A percentile compares a stretch with the other conserved stretches of the same genome.
Evolutionary conservation across 305 asterid genomes (phyloP).

Genomic region (Fraxinus dipetala): DNA sequence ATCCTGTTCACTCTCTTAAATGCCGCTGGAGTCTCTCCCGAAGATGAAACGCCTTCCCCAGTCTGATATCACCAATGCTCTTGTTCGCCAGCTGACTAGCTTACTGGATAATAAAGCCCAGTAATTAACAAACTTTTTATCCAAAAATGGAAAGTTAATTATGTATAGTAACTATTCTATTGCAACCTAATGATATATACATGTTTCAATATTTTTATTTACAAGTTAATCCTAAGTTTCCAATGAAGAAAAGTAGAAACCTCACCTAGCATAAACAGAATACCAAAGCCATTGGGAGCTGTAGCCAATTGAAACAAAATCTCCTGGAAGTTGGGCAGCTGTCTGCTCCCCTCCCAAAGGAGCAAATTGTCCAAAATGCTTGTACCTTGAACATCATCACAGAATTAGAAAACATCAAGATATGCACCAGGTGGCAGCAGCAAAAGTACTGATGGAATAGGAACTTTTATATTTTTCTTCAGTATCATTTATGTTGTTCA

Average conservation of each 20-base stretch:
- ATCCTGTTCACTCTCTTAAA: slow-evolving; percentile 30
- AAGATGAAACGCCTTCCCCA: slow-evolving; percentile 83
- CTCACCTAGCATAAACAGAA: slow-evolving; percentile 91
- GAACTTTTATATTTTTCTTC: neutral
- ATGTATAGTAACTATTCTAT: neutral
- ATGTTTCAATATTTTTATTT: neutral
- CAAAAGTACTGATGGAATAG: neutral
- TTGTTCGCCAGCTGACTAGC: slow-evolving; percentile 96
- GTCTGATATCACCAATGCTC: slow-evolving; percentile 80
- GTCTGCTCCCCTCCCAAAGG: slow-evolving; percentile 97
- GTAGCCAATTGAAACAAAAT: slow-evolving; percentile 92
- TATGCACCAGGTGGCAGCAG: neutral
- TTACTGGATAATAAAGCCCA: slow-evolving; percentile 50
- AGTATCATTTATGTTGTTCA: neutral
- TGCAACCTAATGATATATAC: neutral
- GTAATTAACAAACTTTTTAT: neutral
- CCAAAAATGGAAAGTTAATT: neutral
- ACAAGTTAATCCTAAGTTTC: neutral
- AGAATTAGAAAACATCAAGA: slow-evolving; percentile 4
- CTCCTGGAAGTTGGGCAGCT: slow-evolving; percentile 96
- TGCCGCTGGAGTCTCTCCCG: slow-evolving; percentile 92
- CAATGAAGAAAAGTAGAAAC: slow-evolving; percentile 2
- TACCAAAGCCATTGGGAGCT: slow-evolving; percentile 99
- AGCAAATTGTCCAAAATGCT: slow-evolving; percentile 95
- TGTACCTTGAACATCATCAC: slow-evolving; percentile 54